Base-by-base conservation (phyloP, 2,329 filamentous ascomycete genomes). In the Aureobasidium sp. region DNA sequence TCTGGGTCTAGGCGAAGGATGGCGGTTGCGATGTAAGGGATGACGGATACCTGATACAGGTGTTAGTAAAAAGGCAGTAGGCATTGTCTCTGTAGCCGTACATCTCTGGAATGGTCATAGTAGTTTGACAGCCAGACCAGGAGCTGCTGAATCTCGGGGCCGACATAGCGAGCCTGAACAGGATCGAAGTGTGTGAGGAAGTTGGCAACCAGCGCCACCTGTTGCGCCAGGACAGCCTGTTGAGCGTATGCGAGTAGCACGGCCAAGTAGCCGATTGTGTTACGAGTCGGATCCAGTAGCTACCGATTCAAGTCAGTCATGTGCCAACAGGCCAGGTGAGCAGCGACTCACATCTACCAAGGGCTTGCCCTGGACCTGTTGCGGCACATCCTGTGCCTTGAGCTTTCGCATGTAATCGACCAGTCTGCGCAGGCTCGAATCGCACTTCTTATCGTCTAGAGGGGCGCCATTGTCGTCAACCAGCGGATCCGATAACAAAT, bases 1-100 rank as follows among this genome's bases (percentile, higher is more conserved):
- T 81, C 81, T 1, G 87, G 86, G 66, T 92, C 88, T 62, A 92
- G 76, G 60, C 82, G 82, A 13, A 86, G 74, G 65, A 92, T 80
- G 3, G 85, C 86, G 68, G 74, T 72, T 60, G 75, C 72, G 36
- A 80, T 72, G 5, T 74, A 71, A 13, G 71, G 69, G 56, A 79
- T 63, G 39, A 59, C 47, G n/a, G 53, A 52, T n/a, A 37, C 72
- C 73, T 20, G 72, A 24, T 64, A 29, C n/a, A 15, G 69, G 65
- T 24, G 27, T 62, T 17, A 60, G 47, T 43, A 17, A 20, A 20
- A 27, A 29, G 17, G 6, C n/a, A 17, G n/a, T 12, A 44, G 26
- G 24, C 6, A 29, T 5, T 17, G 20, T 8, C 9, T 26, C 2
- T 1, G 47, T 53, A 68, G 60, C 43, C 59, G 39, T 43, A 66